phyloP scores from a whole-genome alignment of 225 moss, liverwort and hornwort genomes.

The Thuidium tamariscinum region DNA sequence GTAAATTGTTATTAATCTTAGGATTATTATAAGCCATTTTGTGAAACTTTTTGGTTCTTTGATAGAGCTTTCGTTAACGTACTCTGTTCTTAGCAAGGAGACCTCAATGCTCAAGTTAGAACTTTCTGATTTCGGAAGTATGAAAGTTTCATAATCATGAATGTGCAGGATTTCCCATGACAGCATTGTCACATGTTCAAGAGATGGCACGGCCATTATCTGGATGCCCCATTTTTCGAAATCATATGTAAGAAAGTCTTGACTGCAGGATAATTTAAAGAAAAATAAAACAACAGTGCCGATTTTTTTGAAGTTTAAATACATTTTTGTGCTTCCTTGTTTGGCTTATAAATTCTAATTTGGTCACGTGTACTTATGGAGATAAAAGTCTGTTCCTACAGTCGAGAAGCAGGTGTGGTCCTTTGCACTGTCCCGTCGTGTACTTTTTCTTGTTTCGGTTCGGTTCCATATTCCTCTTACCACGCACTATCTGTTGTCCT shows the following conservation, averaged over 20 bases:
- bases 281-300: too few species aligned
- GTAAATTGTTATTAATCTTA: background rate
- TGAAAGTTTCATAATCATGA: background rate
- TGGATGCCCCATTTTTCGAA: slow-evolving; percentile 87
- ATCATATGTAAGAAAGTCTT: slow-evolving; percentile 58
- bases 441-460: background rate
- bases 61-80: background rate
- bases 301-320: too few species aligned
- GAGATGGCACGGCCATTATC: slow-evolving; percentile 96
- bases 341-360: background rate
- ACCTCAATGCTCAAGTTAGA: background rate
- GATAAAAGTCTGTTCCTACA: background rate
- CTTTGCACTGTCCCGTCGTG: background rate
- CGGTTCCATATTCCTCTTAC: background rate
- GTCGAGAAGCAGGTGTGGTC: background rate
- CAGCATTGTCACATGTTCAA: slow-evolving; percentile 96
- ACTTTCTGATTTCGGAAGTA: background rate
- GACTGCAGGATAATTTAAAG: background rate
- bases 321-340: background rate
- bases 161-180: slow-evolving; percentile 66
- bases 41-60: background rate
- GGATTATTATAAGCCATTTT: background rate
- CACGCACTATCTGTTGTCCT: background rate
- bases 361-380: background rate
- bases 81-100: background rate